Percentiles rank a stretch among this genome's conserved stretches.
Evolutionary conservation across 768 basidiomycete species (phyloP).

Genomic region (Panaeolus papilionaceus): DNA sequence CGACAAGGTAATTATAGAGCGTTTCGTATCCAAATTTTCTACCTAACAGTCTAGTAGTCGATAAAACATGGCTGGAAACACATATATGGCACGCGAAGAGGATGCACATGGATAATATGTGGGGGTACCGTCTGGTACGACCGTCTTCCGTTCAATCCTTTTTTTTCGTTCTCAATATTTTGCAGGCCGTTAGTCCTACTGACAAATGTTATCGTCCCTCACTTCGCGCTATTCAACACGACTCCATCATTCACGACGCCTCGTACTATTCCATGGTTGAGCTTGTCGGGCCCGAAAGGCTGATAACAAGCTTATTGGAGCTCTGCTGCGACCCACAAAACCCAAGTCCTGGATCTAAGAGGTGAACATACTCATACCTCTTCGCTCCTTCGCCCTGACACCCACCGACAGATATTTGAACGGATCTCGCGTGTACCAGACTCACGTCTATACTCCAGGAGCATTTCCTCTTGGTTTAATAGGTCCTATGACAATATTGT

Average conservation of each 20-base stretch:
- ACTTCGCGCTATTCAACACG: conserved; percentile 85
- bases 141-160: neutral
- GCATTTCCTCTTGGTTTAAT: conserved; percentile 75
- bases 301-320: conserved; percentile 59
- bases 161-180: neutral
- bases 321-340: conserved; percentile 70
- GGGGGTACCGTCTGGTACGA: conserved; percentile 86
- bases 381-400: conserved; percentile 11
- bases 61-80: conserved; percentile 94
- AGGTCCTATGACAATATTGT: conserved; percentile 75
- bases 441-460: conserved; percentile 65
- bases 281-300: conserved; percentile 64
- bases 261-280: conserved; percentile 85
- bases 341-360: conserved; percentile 60
- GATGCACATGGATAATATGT: conserved; percentile 92
- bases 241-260: conserved; percentile 88
- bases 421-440: conserved; percentile 72
- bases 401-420: conserved; percentile 55
- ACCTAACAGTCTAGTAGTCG: conserved; percentile 48
- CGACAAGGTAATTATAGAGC: conserved; percentile 68
- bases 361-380: conserved; percentile 46
- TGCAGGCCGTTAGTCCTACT: conserved; percentile 82
- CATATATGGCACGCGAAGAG: conserved; percentile 98
- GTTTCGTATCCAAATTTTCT: neutral
- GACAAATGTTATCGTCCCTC: conserved; percentile 94